Evolutionary conservation across 2,329 filamentous ascomycete genomes (phyloP).

Genomic region (Capronia coronata): DNA sequence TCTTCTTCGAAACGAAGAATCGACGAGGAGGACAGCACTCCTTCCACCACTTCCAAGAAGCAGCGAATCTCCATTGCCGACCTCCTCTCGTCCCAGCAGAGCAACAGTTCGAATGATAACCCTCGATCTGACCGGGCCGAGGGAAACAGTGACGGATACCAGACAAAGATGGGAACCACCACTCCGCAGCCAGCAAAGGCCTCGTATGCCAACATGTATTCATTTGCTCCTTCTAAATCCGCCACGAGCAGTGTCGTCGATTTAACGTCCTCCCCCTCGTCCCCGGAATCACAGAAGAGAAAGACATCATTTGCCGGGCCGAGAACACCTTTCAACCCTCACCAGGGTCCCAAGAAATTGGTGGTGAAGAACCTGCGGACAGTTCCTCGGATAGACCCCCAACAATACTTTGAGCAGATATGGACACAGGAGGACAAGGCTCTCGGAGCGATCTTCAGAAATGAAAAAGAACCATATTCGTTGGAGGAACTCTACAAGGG

Average conservation of each 20-base stretch:
- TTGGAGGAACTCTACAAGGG: constrained; percentile 83
- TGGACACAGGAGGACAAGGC: constrained; percentile 69
- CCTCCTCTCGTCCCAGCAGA: constrained; percentile 18
- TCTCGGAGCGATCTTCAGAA: constrained; percentile 65
- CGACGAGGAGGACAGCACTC: constrained; percentile 9
- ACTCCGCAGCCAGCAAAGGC: constrained; percentile 25
- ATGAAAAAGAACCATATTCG: constrained; percentile 59
- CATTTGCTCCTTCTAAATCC: constrained; percentile 40
- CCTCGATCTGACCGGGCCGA: background rate
- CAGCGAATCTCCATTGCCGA: constrained; percentile 21
- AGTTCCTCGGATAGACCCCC: constrained; percentile 57
- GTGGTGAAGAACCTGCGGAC: constrained; percentile 87
- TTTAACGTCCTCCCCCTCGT: constrained; percentile 39
- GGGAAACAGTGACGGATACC: constrained; percentile 12
- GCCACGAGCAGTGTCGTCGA: constrained; percentile 39
- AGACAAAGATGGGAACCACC: constrained; percentile 21
- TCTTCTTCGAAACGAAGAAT: constrained; percentile 14
- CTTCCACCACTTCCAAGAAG: constrained; percentile 20
- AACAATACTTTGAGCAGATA: constrained; percentile 70
- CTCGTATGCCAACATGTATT: constrained; percentile 48
- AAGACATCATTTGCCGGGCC: constrained; percentile 29
- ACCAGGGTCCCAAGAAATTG: constrained; percentile 72
- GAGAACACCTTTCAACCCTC: constrained; percentile 58
- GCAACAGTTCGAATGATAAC: constrained; percentile 14
- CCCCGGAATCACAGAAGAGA: constrained; percentile 30